Base-by-base conservation (phyloP, 768 basidiomycete genomes). In the Mrakia gelida region DNA sequence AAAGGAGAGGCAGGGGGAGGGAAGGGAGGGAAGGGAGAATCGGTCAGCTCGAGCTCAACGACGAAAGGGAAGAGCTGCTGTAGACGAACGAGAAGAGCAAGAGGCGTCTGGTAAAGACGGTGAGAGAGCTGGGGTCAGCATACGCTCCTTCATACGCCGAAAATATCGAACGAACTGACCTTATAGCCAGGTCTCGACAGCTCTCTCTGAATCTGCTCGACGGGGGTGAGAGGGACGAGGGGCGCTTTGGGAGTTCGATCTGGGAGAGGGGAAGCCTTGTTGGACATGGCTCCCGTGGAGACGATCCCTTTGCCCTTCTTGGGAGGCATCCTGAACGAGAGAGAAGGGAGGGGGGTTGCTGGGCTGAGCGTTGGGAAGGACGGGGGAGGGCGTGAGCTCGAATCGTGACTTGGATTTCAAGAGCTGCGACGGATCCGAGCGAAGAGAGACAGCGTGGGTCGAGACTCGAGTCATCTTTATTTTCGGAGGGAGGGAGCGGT, bases 201-300 rank as follows among this genome's bases (percentile, higher is more conserved):
- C 71, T 79, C 78, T 43, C 68, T 56, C 74, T 79, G 78, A 62
- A 79, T 79, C 41, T 54, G 21, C 75, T 79, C 78, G 16, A 71
- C 74, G 1, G 78, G 78, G 38, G 78, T 79, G 43, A 79, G 74
- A n/a, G 73, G 78, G 28, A 63, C 74, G 45, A 45, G 28, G 1
- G 73, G 74, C 34, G 71, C 78, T 32, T 70, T 75, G 68, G 54
- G 8, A 59, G 71, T 79, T n/a, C 65, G 61, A 38, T 70, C 68
- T 4, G 78, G 78, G 18, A 79, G 68, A 65, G 78, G 78, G 7
- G 78, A 79, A 13, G 78, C 78, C 75, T 79, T 79, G 43, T 67
- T 71, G 56, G 61, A 68, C 74, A 75, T 75, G 26, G 78, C 78
- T 49, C 78, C 78, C 3, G 78, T 75, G 7, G 56, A 63, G 59